These are phyloP conservation scores for Chenopodium berlandieri DNA, from an alignment of 148 eudicot genomes.

Conservation along the genomic window DNA sequence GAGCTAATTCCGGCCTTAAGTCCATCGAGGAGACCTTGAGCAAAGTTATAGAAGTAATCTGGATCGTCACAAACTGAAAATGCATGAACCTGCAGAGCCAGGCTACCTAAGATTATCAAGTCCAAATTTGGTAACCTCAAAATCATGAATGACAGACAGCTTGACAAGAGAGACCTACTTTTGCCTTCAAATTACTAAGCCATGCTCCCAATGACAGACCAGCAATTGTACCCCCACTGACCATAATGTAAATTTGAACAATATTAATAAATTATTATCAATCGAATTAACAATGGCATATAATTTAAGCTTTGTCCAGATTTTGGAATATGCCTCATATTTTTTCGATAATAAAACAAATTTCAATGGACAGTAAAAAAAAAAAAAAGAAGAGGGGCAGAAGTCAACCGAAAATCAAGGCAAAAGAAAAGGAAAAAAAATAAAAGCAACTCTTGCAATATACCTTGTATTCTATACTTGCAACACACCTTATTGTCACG, in stretches of 20 bases:
- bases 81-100: conserved; percentile 70
- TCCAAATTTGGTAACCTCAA: background rate
- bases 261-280: background rate
- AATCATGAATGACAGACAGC: conserved; percentile 1
- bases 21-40: conserved; percentile 65
- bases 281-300: background rate
- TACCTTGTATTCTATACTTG: no score
- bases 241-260: conserved; percentile 26
- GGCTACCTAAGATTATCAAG: conserved; percentile 10
- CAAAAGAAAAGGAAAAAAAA: no score
- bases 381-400: background rate
- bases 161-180: conserved; percentile 43
- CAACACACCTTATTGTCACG: no score
- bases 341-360: no score
- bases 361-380: background rate
- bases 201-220: conserved; percentile 81
- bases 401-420: background rate
- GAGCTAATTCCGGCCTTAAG: conserved; percentile 50
- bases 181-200: conserved; percentile 77
- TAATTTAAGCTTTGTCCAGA: no score
- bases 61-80: conserved; percentile 92
- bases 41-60: conserved; percentile 80
- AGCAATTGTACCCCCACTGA: conserved; percentile 92
- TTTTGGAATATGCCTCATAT: no score
- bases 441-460: background rate